Conservation (phyloP, 2,329 filamentous ascomycete genomes). For the Drechslerella dactyloides region DNA sequence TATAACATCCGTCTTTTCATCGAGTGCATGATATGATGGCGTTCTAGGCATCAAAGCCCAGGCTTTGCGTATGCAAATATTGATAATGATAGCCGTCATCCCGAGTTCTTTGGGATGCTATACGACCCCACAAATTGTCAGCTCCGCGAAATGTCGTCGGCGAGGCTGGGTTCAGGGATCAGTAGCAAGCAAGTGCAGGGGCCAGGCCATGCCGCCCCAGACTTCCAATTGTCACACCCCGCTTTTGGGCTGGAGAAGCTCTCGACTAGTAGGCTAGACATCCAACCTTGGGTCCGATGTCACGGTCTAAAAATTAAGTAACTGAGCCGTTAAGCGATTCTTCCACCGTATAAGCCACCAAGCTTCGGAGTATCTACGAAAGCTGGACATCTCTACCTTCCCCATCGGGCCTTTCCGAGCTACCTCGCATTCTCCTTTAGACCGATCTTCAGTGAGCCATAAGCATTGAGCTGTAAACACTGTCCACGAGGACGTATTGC, state of each 20-base stretch:
- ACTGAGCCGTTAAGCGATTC: not conserved
- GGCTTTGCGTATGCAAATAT: slow-evolving; percentile 17
- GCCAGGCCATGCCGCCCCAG: slow-evolving; percentile 21
- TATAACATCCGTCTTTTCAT: slow-evolving; percentile 32
- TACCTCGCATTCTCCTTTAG: slow-evolving; percentile 20
- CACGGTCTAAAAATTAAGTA: slow-evolving; percentile 15
- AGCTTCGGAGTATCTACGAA: not conserved
- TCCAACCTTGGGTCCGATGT: slow-evolving; percentile 14
- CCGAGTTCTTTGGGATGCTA: slow-evolving; percentile 9
- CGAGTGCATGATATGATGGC: slow-evolving; percentile 12
- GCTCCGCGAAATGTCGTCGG: slow-evolving; percentile 29
- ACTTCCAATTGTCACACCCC: slow-evolving; percentile 40
- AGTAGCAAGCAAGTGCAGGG: slow-evolving; percentile 17
- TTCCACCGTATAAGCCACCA: slow-evolving; percentile 26
- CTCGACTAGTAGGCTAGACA: not conserved
- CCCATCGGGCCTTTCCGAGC: slow-evolving; percentile 22
- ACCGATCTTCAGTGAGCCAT: slow-evolving; percentile 17
- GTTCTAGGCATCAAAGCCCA: slow-evolving; percentile 28
- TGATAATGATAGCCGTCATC: slow-evolving; percentile 35
- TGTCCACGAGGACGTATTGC: slow-evolving; percentile 45
- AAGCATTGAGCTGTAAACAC: slow-evolving; percentile 10
- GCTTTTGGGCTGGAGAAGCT: slow-evolving; percentile 19
- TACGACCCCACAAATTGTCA: slow-evolving; percentile 36
- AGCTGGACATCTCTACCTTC: slow-evolving; percentile 34
- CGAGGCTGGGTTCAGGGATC: slow-evolving; percentile 22